These are phyloP conservation scores for Acanthamoeba lenticulata DNA, from an alignment of 208 protist genomes.

Conservation along the genomic window DNA sequence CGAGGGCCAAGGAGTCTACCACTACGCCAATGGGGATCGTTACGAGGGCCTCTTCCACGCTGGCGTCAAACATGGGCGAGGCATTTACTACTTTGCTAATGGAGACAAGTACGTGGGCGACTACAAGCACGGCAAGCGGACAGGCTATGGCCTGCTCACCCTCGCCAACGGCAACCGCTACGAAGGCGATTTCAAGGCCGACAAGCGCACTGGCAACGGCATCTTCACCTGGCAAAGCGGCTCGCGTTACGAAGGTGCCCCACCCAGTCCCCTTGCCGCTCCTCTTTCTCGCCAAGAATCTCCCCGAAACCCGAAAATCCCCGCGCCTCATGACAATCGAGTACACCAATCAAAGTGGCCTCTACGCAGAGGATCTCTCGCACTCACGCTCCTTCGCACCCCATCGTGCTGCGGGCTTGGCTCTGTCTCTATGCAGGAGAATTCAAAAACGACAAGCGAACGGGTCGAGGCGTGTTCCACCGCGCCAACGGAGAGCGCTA, in stretches of 20 bases:
- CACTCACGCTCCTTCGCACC: no score
- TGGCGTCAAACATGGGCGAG: slow-evolving; percentile 24
- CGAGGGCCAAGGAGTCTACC: slow-evolving; percentile 17
- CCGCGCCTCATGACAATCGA: not conserved
- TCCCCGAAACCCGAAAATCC: not conserved
- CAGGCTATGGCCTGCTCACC: slow-evolving; percentile 20
- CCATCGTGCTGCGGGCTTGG: no score
- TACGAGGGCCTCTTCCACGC: slow-evolving; percentile 44
- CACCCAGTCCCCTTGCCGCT: not conserved
- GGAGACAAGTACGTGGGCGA: slow-evolving; percentile 43
- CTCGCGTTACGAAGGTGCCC: slow-evolving; percentile 20
- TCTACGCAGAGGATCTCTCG: no score
- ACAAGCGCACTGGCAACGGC: slow-evolving; percentile 25
- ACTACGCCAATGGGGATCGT: slow-evolving; percentile 30
- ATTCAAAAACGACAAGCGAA: slow-evolving; percentile 54
- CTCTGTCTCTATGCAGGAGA: not conserved
- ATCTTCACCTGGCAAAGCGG: slow-evolving; percentile 41
- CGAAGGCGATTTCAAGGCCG: slow-evolving; percentile 42
- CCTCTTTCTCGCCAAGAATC: not conserved
- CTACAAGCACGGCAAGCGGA: slow-evolving; percentile 28
- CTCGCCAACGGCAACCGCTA: slow-evolving; percentile 58
- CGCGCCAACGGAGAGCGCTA: slow-evolving; percentile 45
- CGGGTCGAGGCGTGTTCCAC: not conserved
- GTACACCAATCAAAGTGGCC: no score
- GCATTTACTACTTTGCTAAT: slow-evolving; percentile 31